A percentile compares a stretch with the other conserved stretches of the same genome.
These are phyloP conservation scores for Crithidia bombi DNA, from an alignment of 208 protist species.

Conservation along the genomic window DNA sequence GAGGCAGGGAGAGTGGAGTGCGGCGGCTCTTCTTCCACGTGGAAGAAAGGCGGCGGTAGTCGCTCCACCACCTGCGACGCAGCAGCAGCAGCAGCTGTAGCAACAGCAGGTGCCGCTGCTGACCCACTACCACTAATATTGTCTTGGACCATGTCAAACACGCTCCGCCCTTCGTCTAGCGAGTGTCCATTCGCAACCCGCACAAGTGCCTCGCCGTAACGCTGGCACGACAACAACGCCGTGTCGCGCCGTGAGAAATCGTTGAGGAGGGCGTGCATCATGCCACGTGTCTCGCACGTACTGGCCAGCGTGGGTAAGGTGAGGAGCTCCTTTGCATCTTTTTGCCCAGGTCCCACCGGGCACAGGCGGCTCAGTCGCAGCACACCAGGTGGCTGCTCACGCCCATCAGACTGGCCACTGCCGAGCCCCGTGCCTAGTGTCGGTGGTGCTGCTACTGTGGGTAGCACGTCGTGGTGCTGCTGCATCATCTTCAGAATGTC, in stretches of 20 bases:
- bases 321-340: background rate
- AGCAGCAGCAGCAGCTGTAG: too few relatives aligned
- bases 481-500: slow-evolving; percentile 24
- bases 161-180: background rate
- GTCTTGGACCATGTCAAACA: background rate
- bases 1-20: too few relatives aligned
- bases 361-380: background rate
- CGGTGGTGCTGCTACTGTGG: too few relatives aligned
- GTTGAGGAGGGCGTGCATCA: background rate
- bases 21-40: too few relatives aligned
- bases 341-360: slow-evolving; percentile 36
- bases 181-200: slow-evolving; percentile 16
- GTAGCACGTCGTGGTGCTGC: background rate
- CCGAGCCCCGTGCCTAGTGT: too few relatives aligned
- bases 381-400: too few relatives aligned
- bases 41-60: too few relatives aligned
- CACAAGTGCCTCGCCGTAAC: slow-evolving; percentile 33
- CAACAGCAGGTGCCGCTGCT: too few relatives aligned
- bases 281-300: background rate
- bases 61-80: too few relatives aligned
- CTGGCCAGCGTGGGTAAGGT: background rate
- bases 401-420: background rate
- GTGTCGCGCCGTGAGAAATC: slow-evolving; percentile 32
- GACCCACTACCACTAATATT: background rate
- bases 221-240: slow-evolving; percentile 26